phyloP scores from a whole-genome alignment of 2,329 filamentous ascomycete genomes.

The Sordariomycetes sp. region DNA sequence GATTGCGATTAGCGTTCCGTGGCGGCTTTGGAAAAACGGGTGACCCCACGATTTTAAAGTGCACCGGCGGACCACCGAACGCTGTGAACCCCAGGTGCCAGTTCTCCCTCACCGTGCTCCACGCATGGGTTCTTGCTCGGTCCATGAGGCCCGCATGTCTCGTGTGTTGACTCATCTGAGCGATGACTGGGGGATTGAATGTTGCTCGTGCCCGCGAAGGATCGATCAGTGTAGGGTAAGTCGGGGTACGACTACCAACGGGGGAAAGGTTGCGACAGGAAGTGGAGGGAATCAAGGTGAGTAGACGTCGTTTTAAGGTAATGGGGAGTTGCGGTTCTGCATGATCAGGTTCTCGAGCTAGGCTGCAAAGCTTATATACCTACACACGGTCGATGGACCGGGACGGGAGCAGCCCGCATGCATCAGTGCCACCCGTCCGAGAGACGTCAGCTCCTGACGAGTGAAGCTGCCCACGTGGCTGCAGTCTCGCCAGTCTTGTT shows the following conservation, averaged over 20 bases:
- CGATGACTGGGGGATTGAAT: neutral
- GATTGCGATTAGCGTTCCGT: neutral
- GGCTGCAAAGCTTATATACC: neutral
- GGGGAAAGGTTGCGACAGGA: neutral
- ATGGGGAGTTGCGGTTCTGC: neutral
- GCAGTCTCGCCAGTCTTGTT: neutral
- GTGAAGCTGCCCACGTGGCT: neutral
- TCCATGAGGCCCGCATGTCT: neutral
- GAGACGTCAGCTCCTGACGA: neutral
- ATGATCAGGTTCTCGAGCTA: neutral
- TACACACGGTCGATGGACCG: neutral
- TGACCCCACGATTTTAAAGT: conserved; percentile 57
- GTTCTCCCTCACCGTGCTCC: conserved; percentile 11
- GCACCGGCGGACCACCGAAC: conserved; percentile 59
- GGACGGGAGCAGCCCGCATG: neutral
- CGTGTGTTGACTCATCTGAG: neutral
- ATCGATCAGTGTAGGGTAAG: neutral
- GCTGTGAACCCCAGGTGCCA: conserved; percentile 57
- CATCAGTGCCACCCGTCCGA: no score
- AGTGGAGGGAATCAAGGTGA: neutral
- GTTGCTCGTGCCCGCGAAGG: neutral
- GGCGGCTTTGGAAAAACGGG: no score
- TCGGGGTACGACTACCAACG: neutral
- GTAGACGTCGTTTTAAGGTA: neutral
- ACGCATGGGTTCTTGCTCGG: no score